Percentiles rank a stretch among this genome's conserved stretches.
Evolutionary conservation across 805 yeast species (phyloP).

Genomic region (Limtongozyma cylindracea): DNA sequence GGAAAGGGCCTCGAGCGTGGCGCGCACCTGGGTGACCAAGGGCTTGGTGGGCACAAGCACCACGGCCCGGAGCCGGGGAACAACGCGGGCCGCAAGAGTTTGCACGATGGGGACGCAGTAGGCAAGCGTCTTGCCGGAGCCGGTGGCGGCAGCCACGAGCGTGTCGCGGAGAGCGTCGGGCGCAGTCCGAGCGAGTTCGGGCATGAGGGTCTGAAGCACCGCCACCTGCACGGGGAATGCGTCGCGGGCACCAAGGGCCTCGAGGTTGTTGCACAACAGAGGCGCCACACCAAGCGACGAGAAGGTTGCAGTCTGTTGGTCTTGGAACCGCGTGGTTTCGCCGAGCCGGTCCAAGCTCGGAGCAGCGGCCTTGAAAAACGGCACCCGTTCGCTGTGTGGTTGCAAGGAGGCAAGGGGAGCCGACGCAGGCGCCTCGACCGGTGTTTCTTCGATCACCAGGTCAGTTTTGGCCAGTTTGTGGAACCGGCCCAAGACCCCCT

Average conservation of each 20-base stretch:
- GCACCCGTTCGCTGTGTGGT: too few relatives aligned
- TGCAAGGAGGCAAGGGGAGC: too few relatives aligned
- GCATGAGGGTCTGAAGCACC: slow-evolving; percentile 27
- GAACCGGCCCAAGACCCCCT: too few relatives aligned
- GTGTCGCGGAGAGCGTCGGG: slow-evolving; percentile 49
- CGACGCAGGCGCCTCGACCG: too few relatives aligned
- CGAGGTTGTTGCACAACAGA: slow-evolving; percentile 19
- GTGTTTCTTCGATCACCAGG: too few relatives aligned
- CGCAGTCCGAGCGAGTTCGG: slow-evolving; percentile 13
- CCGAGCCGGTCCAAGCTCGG: slow-evolving; percentile 47
- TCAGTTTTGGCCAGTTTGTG: too few relatives aligned
- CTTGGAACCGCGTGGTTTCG: slow-evolving; percentile 28
- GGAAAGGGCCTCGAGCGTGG: slow-evolving; percentile 30
- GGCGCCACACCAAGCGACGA: slow-evolving; percentile 17
- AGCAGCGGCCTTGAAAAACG: too few relatives aligned
- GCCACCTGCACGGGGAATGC: slow-evolving; percentile 66
- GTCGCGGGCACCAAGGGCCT: slow-evolving; percentile 14
- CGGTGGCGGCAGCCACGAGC: slow-evolving; percentile 83
- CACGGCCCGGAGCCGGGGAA: slow-evolving; percentile 53
- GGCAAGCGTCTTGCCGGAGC: slow-evolving; percentile 88
- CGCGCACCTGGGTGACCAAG: slow-evolving; percentile 56
- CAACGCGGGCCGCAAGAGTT: slow-evolving; percentile 29
- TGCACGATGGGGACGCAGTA: slow-evolving; percentile 70
- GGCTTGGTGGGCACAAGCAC: slow-evolving; percentile 82
- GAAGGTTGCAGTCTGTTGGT: slow-evolving; percentile 21